Evolutionary conservation across 2,329 filamentous ascomycete genomes (phyloP).

Genomic region (Aspergillus spinulosporus): DNA sequence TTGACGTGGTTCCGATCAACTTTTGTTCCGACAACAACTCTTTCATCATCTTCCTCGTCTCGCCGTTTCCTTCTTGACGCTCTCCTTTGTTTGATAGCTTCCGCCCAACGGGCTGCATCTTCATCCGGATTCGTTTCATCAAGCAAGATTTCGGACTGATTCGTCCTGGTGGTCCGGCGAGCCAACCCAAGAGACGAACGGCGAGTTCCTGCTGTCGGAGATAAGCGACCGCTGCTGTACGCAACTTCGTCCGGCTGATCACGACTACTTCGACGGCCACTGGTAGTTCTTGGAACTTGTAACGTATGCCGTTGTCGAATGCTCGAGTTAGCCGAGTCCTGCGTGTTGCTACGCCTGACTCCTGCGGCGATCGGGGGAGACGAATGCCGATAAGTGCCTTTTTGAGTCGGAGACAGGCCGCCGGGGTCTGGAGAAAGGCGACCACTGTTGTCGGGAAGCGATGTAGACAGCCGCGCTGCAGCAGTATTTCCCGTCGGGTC

Average conservation of each 20-base stretch:
- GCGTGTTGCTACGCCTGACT: constrained; percentile 53
- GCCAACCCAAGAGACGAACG: constrained; percentile 81
- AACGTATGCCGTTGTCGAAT: constrained; percentile 83
- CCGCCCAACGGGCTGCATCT: constrained; percentile 87
- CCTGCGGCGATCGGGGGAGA: constrained; percentile 57
- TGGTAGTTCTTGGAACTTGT: constrained; percentile 72
- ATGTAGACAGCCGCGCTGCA: constrained; percentile 35
- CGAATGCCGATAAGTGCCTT: constrained; percentile 39
- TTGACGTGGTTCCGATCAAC: constrained; percentile 97
- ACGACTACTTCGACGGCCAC: constrained; percentile 62
- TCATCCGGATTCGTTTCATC: constrained; percentile 87
- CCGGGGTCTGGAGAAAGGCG: constrained; percentile 34
- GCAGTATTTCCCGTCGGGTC: constrained; percentile 33
- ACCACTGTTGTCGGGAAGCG: constrained; percentile 34
- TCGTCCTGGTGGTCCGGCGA: constrained; percentile 77
- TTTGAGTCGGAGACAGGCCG: constrained; percentile 31
- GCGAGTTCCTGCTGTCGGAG: constrained; percentile 66
- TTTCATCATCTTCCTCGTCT: constrained; percentile 87
- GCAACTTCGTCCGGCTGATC: constrained; percentile 68
- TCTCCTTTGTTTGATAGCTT: constrained; percentile 86
- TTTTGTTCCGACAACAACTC: constrained; percentile 91
- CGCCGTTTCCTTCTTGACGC: constrained; percentile 80
- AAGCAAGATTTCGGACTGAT: constrained; percentile 78
- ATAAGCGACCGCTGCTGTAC: constrained; percentile 74
- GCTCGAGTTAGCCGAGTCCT: constrained; percentile 57